Evolutionary conservation across 2,329 filamentous ascomycete species (phyloP).

Genomic region (Aspergillus jensenii): DNA sequence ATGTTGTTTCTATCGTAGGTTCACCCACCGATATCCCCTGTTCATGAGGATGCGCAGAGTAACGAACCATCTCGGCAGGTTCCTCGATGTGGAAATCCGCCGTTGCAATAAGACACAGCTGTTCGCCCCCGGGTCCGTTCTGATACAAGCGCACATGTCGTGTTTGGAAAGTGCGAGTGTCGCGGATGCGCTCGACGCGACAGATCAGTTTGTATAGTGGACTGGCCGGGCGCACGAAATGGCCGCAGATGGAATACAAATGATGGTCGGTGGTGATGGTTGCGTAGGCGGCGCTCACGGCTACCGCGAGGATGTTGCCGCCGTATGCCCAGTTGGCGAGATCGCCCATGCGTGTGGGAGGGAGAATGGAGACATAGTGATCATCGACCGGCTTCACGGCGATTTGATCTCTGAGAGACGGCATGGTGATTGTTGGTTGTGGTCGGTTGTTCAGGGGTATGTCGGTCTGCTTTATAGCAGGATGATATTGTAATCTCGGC

Average conservation of each 20-base stretch:
- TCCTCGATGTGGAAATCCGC: not conserved
- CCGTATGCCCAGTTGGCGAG: conserved; percentile 1
- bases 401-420: not conserved
- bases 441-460: too few relatives aligned
- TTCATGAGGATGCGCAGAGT: not conserved
- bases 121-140: not conserved
- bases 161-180: not conserved
- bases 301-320: not conserved
- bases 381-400: not conserved
- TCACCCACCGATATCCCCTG: not conserved
- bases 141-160: not conserved
- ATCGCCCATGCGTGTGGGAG: not conserved
- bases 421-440: not conserved
- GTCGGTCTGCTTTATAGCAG: not conserved
- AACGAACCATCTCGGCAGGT: not conserved
- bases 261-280: not conserved
- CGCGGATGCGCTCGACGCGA: not conserved
- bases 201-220: not conserved
- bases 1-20: not conserved
- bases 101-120: not conserved
- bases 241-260: not conserved
- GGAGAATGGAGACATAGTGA: not conserved
- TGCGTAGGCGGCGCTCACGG: not conserved
- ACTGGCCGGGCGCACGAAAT: not conserved
- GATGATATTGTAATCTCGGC: not conserved